Percentiles rank a stretch among this genome's conserved stretches.
Evolutionary conservation across 192 early-diverging fungal species (phyloP).

Genomic region (Gamsiella multidivaricata): DNA sequence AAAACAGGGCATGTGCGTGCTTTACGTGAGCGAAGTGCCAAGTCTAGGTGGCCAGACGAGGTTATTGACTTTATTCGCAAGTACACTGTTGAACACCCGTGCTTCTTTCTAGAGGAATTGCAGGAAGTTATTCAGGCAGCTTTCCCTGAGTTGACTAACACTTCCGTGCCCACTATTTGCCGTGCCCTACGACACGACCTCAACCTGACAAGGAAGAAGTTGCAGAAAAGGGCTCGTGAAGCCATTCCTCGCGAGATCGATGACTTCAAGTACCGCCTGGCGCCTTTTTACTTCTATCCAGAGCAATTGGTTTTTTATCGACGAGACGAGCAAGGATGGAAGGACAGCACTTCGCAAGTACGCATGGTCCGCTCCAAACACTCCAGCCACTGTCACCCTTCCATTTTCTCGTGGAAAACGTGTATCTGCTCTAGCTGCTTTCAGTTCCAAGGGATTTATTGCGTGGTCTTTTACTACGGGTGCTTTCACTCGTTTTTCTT

Average conservation of each 20-base stretch:
- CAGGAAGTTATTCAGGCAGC: not conserved
- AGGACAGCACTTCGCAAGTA: not conserved
- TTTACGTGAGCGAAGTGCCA: too few species aligned
- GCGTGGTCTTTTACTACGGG: not conserved
- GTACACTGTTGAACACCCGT: constrained; percentile 4
- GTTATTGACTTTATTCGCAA: not conserved
- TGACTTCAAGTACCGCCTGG: constrained; percentile 5
- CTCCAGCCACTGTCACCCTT: constrained; percentile 10
- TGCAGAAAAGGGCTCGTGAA: not conserved
- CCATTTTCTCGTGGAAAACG: constrained; percentile 13
- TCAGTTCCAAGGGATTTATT: constrained; percentile 7
- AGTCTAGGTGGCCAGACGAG: constrained; percentile 11
- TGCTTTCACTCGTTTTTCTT: constrained; percentile 1
- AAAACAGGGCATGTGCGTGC: too few species aligned
- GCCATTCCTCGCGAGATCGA: not conserved
- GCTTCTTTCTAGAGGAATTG: constrained; percentile 16
- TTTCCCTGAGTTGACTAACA: constrained; percentile 1
- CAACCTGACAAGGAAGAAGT: constrained; percentile 5
- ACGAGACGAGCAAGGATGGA: constrained; percentile 11
- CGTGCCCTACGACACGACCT: constrained; percentile 11
- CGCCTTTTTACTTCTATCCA: not conserved
- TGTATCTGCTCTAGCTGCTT: constrained; percentile 11
- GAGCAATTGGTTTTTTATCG: constrained; percentile 13
- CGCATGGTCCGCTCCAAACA: constrained; percentile 2
- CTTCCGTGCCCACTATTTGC: constrained; percentile 9